These are phyloP conservation scores for Dalbergia cochinchinensis DNA, from an alignment of 306 rosid species.

Conservation along the genomic window DNA sequence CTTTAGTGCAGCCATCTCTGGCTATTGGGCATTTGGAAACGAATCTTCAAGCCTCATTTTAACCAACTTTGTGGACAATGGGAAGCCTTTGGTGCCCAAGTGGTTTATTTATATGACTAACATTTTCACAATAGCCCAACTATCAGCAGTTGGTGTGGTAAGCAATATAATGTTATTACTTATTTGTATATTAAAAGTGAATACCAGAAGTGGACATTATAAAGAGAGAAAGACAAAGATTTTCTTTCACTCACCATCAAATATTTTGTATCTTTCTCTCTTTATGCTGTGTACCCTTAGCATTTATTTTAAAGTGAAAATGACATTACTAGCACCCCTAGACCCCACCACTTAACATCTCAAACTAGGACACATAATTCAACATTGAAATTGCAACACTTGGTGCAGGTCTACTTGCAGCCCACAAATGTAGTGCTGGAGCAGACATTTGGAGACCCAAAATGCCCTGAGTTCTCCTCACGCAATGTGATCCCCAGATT, in stretches of 20 bases:
- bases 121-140: slow-evolving; percentile 70
- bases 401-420: slow-evolving; percentile 73
- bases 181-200: no score
- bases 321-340: no score
- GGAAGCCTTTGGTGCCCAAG: slow-evolving; percentile 63
- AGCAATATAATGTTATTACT: neutral
- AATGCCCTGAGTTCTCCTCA: slow-evolving; percentile 54
- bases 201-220: no score
- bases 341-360: no score
- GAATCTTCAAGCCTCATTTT: slow-evolving; percentile 59
- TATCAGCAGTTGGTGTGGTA: slow-evolving; percentile 81
- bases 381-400: neutral
- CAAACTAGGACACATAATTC: neutral
- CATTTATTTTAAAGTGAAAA: no score
- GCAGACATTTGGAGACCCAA: slow-evolving; percentile 62
- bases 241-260: no score
- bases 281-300: no score
- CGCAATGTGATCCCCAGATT: slow-evolving; percentile 75
- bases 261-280: no score
- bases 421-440: slow-evolving; percentile 81
- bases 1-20: slow-evolving; percentile 74
- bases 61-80: slow-evolving; percentile 65
- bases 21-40: slow-evolving; percentile 93
- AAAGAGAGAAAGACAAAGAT: no score
- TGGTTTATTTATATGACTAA: slow-evolving; percentile 78